A percentile compares a stretch with the other conserved stretches of the same genome.
Conservation (phyloP, 176 grass and related monocot species). For the Pharus latifolius region DNA sequence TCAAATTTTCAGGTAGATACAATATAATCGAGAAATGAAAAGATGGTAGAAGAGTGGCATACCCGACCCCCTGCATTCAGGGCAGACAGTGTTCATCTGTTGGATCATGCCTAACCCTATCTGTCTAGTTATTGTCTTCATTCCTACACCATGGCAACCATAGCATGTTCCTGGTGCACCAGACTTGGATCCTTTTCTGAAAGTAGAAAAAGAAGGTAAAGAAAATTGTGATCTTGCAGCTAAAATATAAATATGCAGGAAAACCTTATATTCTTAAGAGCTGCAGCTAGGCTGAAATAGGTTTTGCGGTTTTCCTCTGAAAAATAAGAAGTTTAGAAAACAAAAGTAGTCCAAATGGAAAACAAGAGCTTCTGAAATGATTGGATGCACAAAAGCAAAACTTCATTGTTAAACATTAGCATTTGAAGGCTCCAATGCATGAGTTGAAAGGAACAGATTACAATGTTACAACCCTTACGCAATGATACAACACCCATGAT, state of each 20-base stretch:
- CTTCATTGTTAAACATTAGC: background rate
- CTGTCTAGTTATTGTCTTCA: slow-evolving; percentile 77
- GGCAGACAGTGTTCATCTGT: slow-evolving; percentile 79
- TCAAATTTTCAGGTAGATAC: background rate
- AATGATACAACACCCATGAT: background rate
- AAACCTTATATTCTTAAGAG: no score
- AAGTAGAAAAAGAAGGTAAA: slow-evolving; percentile 2
- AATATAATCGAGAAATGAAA: background rate
- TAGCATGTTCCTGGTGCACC: slow-evolving; percentile 62
- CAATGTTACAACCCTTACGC: background rate
- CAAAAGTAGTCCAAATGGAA: background rate
- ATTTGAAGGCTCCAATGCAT: background rate
- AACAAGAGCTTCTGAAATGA: background rate
- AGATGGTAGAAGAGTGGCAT: slow-evolving; percentile 5
- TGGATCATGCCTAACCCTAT: slow-evolving; percentile 96
- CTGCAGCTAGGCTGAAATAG: background rate
- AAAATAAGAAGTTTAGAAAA: background rate
- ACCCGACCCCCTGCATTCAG: slow-evolving; percentile 91
- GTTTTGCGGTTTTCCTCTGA: background rate
- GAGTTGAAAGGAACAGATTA: background rate
- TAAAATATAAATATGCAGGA: background rate
- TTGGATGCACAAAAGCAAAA: background rate
- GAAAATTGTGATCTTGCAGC: background rate
- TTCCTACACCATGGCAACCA: slow-evolving; percentile 68
- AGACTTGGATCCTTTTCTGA: slow-evolving; percentile 88